Base-by-base conservation (phyloP, 306 rosid genomes). In the Rubus parviflorus region DNA sequence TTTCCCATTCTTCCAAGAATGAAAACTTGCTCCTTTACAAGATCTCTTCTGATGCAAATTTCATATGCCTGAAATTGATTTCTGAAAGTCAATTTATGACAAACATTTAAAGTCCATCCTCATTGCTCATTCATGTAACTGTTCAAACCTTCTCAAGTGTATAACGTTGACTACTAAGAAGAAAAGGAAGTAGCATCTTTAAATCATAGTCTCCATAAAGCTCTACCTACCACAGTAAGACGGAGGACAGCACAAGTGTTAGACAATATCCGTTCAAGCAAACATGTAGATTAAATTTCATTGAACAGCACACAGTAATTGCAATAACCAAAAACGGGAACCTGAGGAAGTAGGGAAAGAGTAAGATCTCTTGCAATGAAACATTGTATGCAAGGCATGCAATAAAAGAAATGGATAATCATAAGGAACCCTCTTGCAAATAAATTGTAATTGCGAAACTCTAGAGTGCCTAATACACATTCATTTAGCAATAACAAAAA, bases 1-100 rank as follows among this genome's bases (percentile, higher is more conserved):
- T 95, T 95, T 76, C 99, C 99, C 97, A 95, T 95, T 79, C 99
- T 88, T 83, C 99, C 97, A 78, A 95, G 90, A 87, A 95, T 86
- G 87, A 95, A 95, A 49, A 89, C 97, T 83, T 89, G 97, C 91
- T 92, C 99, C 88, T 81, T 92, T 82, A 91, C 68, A 74, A 90
- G 93, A 75, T 82, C 89, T 85, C 83, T 87, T 80, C 80, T 81
- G 70, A 85, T 72, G 81, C 96, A 95, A 81, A 91, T 85, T 48
- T 95, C 99, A 57, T 92, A 86, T 73, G 97, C 97, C 99, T 92
- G 97, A 71, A 71, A 87, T 70, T 42, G 78, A 78, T 80, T 25
- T 47, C 66, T 51, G 73, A 80, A 56, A 75, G 72, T 85, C 45
- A 75, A 64, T 73, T 56, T 47, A 74, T 69, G 78, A 80, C 47